Evolutionary conservation across 1,284 basidiomycete species (phyloP).

Genomic region (Taiwanofungus camphoratus): DNA sequence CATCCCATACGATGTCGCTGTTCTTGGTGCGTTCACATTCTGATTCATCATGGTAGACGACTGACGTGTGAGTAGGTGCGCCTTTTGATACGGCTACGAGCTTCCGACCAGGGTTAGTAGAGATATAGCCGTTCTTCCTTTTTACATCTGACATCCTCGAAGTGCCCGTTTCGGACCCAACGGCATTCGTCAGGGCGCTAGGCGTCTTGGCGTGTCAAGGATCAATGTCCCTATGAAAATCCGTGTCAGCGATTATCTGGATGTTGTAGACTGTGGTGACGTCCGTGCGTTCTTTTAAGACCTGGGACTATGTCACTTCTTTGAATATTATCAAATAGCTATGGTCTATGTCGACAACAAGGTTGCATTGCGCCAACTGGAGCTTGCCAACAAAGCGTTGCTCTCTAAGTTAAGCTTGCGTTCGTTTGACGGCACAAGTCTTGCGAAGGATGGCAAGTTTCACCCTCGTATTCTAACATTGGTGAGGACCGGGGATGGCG

Average conservation of each 20-base stretch:
- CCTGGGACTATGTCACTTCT: too few relatives aligned
- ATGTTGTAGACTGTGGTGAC: conserved; percentile 34
- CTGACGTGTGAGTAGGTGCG: conserved; percentile 19
- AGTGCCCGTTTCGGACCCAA: conserved; percentile 34
- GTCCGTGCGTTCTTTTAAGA: conserved; percentile 24
- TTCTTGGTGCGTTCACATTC: conserved; percentile 20
- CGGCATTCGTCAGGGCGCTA: conserved; percentile 32
- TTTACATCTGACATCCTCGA: not conserved
- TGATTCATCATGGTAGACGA: not conserved
- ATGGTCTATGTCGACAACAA: conserved; percentile 32
- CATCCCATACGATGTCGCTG: conserved; percentile 27
- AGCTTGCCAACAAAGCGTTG: conserved; percentile 26
- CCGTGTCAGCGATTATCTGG: conserved; percentile 25
- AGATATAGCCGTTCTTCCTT: too few relatives aligned
- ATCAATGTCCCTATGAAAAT: conserved; percentile 29
- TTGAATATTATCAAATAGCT: conserved; percentile 16
- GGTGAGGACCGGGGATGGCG: conserved; percentile 7
- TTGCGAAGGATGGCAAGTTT: conserved; percentile 32
- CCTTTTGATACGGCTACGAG: conserved; percentile 32
- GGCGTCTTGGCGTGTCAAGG: conserved; percentile 25
- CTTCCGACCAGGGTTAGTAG: conserved; percentile 27
- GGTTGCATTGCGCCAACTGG: conserved; percentile 31
- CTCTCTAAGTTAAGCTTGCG: conserved; percentile 20
- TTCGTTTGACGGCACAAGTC: conserved; percentile 19
- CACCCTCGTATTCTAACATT: conserved; percentile 33